phyloP scores from a whole-genome alignment of 2,329 filamentous ascomycete species.

The Colletotrichum musicola region DNA sequence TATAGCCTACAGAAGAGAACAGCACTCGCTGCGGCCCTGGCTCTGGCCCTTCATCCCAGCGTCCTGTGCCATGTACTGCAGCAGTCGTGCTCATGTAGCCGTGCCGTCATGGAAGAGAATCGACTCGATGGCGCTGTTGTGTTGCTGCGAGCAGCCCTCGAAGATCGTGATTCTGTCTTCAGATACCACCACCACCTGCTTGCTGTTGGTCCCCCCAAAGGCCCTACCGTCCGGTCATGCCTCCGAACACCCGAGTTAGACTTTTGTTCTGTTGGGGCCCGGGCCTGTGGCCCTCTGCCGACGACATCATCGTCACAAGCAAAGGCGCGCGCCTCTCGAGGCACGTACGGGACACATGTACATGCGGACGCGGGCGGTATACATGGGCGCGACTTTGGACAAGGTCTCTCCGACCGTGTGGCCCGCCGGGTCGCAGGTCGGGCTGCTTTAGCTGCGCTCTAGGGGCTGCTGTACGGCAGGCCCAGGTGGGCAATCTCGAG shows the following conservation, averaged over 20 bases:
- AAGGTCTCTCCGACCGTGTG: slow-evolving; percentile 34
- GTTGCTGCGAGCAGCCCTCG: not conserved
- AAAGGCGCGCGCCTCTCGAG: slow-evolving; percentile 37
- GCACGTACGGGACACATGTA: slow-evolving; percentile 15
- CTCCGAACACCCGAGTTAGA: slow-evolving; percentile 24
- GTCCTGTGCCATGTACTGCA: slow-evolving; percentile 1
- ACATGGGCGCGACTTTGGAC: slow-evolving; percentile 36
- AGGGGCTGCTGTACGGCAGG: slow-evolving; percentile 16
- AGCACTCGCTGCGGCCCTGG: no score
- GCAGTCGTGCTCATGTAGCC: slow-evolving; percentile 1
- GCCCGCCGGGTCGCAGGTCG: slow-evolving; percentile 33
- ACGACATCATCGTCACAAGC: slow-evolving; percentile 38
- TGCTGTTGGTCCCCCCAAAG: not conserved
- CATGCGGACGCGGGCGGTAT: slow-evolving; percentile 11
- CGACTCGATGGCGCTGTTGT: not conserved
- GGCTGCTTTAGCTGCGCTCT: slow-evolving; percentile 37
- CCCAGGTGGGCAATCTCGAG: slow-evolving; percentile 40
- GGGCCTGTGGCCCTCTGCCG: slow-evolving; percentile 11
- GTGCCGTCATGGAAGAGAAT: not conserved
- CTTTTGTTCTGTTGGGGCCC: slow-evolving; percentile 21
- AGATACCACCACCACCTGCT: not conserved
- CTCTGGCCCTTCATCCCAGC: slow-evolving; percentile 40
- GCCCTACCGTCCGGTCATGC: slow-evolving; percentile 28
- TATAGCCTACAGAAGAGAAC: no score
- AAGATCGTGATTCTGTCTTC: not conserved